Evolutionary conservation across 106 monocot genomes (phyloP).

Genomic region (Dioscorea alata): DNA sequence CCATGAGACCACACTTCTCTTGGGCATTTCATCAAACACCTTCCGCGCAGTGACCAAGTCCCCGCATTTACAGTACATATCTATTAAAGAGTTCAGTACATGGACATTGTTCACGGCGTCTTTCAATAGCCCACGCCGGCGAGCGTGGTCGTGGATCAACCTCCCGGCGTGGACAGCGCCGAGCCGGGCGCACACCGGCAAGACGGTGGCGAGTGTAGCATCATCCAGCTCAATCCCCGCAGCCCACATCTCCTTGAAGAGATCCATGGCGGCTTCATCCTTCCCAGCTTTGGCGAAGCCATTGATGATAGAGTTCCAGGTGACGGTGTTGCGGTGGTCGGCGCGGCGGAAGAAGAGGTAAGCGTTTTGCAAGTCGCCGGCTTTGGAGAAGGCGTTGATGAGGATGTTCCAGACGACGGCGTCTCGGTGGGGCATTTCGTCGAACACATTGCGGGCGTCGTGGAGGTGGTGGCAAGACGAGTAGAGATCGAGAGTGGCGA

Average conservation of each 20-base stretch:
- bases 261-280: conserved; percentile 12
- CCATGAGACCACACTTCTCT: conserved; percentile 30
- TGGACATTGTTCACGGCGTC: background rate
- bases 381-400: conserved; percentile 1
- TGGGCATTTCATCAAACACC: conserved; percentile 15
- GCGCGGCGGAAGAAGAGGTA: background rate
- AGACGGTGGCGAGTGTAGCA: conserved; percentile 21
- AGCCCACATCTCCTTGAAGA: conserved; percentile 22
- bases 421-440: conserved; percentile 8
- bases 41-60: conserved; percentile 7
- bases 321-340: conserved; percentile 5
- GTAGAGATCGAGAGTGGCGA: conserved; percentile 11
- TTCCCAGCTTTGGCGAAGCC: conserved; percentile 6
- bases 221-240: conserved; percentile 17
- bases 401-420: conserved; percentile 8
- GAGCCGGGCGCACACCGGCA: conserved; percentile 19
- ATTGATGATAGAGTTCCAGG: conserved; percentile 31
- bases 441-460: conserved; percentile 1
- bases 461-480: background rate
- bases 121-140: conserved; percentile 2
- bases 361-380: background rate
- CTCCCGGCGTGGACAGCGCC: conserved; percentile 12
- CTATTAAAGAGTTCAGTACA: conserved; percentile 17
- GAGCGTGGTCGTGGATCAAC: conserved; percentile 17
- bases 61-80: conserved; percentile 38